Conservation (phyloP, 1,139 yeast genomes). For the Wickerhamomyces sp. region DNA sequence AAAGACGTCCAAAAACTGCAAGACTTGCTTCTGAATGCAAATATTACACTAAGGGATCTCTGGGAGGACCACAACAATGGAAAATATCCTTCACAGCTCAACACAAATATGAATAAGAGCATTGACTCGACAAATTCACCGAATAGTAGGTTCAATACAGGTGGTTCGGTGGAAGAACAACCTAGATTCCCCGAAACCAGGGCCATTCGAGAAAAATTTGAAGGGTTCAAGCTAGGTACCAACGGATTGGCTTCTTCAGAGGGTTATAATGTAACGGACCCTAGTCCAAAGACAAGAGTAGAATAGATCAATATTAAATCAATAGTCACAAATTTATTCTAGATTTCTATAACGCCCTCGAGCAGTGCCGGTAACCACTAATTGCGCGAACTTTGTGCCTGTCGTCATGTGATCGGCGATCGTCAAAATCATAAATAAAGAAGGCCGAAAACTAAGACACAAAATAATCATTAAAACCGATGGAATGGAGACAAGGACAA, state of each 20-base stretch:
- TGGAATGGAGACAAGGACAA: no score
- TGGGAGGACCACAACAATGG: background rate
- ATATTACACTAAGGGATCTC: background rate
- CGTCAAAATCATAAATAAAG: no score
- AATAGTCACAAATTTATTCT: background rate
- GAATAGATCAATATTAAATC: background rate
- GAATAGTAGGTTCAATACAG: background rate
- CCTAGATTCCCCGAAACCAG: background rate
- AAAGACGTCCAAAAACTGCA: background rate
- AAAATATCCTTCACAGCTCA: background rate
- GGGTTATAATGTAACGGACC: background rate
- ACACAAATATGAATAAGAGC: background rate
- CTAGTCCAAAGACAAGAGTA: constrained; percentile 3
- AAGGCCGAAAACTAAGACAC: no score
- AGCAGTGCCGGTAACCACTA: no score
- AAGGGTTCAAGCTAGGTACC: background rate
- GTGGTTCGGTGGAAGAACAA: background rate
- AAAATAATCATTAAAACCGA: no score
- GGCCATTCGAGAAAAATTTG: constrained; percentile 1
- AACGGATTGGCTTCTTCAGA: background rate
- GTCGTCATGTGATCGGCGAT: no score
- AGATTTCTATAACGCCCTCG: no score
- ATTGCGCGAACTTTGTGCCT: no score
- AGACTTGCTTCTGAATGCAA: background rate
- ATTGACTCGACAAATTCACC: background rate